phyloP scores from a whole-genome alignment of 2,329 filamentous ascomycete genomes.

The Biscogniauxia sp. region DNA sequence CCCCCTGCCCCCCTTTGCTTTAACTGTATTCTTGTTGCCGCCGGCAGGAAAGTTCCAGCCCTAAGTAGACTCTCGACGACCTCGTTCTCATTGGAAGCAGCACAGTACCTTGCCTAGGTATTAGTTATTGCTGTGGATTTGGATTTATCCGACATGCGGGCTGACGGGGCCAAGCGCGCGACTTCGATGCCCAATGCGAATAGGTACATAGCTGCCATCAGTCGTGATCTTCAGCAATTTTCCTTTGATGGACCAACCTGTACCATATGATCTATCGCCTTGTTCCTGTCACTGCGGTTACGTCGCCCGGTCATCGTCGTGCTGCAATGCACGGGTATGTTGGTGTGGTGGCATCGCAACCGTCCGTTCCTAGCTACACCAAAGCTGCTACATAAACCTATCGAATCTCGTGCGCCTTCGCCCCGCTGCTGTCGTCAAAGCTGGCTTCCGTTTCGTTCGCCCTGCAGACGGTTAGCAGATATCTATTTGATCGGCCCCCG shows the following conservation, averaged over 20 bases:
- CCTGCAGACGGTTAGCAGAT: constrained; percentile 27
- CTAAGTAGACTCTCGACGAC: neutral
- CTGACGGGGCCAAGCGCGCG: constrained; percentile 13
- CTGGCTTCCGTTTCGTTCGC: constrained; percentile 27
- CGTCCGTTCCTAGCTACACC: neutral
- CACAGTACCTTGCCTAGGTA: too few relatives aligned
- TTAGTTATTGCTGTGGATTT: too few relatives aligned
- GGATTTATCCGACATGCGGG: constrained; percentile 23
- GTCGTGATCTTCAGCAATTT: constrained; percentile 4
- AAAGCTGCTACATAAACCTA: neutral
- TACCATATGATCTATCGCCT: neutral
- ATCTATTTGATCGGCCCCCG: constrained; percentile 4
- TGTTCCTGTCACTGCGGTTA: neutral
- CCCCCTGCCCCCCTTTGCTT: too few relatives aligned
- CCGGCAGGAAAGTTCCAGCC: neutral
- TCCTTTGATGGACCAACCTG: neutral
- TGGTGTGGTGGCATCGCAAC: neutral
- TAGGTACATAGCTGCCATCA: constrained; percentile 5
- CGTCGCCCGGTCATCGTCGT: neutral
- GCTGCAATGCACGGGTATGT: neutral
- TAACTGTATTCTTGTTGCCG: neutral
- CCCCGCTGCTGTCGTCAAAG: neutral
- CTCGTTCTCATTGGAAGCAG: neutral
- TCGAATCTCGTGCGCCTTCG: neutral
- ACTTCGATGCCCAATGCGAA: constrained; percentile 5